Evolutionary conservation across 345 rosid genomes (phyloP).

Genomic region (Psidium friedrichsthalianum): DNA sequence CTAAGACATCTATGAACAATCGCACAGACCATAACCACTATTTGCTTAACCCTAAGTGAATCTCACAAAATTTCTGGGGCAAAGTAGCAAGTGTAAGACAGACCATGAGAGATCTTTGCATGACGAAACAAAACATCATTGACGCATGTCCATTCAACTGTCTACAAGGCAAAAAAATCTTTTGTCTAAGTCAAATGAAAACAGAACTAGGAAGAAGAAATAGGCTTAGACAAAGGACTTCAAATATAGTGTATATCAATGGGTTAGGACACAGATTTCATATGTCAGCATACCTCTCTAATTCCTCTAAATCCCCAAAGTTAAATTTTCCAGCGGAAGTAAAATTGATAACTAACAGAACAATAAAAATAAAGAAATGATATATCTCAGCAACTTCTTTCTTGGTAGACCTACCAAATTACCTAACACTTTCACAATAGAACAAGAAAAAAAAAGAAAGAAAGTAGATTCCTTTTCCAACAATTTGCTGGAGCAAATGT

Average conservation of each 20-base stretch:
- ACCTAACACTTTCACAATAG: background rate
- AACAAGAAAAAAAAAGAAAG: background rate
- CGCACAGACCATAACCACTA: background rate
- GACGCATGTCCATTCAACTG: background rate
- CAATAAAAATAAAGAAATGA: background rate
- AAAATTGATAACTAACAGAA: background rate
- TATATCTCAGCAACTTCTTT: background rate
- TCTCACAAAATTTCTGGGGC: background rate
- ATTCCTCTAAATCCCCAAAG: background rate
- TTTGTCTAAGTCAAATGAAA: background rate
- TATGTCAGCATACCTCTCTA: background rate
- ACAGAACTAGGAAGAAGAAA: background rate
- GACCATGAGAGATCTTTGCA: background rate
- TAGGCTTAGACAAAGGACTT: background rate
- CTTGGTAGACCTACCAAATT: background rate
- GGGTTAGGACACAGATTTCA: background rate
- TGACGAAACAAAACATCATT: background rate
- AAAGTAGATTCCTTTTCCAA: background rate
- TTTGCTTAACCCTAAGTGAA: background rate
- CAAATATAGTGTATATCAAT: background rate
- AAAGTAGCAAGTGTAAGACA: background rate
- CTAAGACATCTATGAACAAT: background rate
- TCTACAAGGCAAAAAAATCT: background rate
- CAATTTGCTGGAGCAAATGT: background rate
- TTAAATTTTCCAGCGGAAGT: background rate